These are phyloP conservation scores for Chaetomiaceae sp. DNA, from an alignment of 2,329 filamentous ascomycete species.

Conservation along the genomic window DNA sequence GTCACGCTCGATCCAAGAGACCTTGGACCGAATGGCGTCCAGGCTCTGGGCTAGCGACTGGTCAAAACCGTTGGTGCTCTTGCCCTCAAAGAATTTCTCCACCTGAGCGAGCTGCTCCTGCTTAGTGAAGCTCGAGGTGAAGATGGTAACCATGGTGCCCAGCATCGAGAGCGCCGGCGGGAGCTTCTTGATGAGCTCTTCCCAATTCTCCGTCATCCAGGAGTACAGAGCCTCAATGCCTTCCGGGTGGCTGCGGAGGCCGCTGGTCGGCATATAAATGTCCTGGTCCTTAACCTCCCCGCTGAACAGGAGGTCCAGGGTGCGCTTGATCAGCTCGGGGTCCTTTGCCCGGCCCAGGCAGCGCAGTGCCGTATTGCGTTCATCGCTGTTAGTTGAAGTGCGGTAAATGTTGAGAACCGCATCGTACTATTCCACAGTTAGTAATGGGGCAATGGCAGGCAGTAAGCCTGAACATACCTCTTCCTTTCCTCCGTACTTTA, in stretches of 20 bases:
- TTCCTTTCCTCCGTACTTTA: conserved; percentile 79
- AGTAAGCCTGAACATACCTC: conserved; percentile 51
- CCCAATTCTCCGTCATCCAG: conserved; percentile 88
- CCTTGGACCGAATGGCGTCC: conserved; percentile 80
- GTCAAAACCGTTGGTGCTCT: conserved; percentile 82
- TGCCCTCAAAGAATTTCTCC: conserved; percentile 73
- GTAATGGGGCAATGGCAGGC: conserved; percentile 11
- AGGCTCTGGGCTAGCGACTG: conserved; percentile 84
- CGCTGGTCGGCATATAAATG: conserved; percentile 81
- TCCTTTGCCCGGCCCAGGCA: conserved; percentile 73
- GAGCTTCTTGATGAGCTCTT: conserved; percentile 72
- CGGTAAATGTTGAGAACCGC: conserved; percentile 71
- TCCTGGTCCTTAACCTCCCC: conserved; percentile 91
- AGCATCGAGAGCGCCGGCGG: conserved; percentile 86
- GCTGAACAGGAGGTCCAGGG: conserved; percentile 68
- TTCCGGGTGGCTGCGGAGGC: conserved; percentile 69
- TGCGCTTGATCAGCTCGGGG: conserved; percentile 75
- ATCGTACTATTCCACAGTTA: conserved; percentile 59
- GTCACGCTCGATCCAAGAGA: conserved; percentile 75
- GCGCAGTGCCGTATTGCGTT: conserved; percentile 87
- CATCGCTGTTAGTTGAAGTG: conserved; percentile 71
- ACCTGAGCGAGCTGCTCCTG: conserved; percentile 71
- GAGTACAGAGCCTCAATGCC: conserved; percentile 76
- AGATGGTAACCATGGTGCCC: conserved; percentile 76
- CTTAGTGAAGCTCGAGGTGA: conserved; percentile 74